A percentile compares a stretch with the other conserved stretches of the same genome.
These are phyloP conservation scores for Naganishia albida DNA, from an alignment of 1,284 basidiomycete species.

Conservation along the genomic window DNA sequence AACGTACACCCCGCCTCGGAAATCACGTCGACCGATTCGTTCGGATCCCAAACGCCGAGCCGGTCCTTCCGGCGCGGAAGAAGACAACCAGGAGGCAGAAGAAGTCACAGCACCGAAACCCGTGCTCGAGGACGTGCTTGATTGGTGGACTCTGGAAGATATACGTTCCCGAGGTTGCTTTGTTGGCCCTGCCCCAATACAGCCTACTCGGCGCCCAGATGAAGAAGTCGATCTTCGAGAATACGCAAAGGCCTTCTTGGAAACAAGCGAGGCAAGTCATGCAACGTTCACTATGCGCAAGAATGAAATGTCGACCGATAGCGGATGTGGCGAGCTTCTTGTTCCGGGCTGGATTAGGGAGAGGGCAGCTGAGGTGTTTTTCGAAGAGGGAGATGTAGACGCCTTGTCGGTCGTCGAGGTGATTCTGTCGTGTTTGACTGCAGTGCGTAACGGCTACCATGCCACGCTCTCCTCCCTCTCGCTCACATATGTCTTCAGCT, in stretches of 20 bases:
- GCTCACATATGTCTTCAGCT: conserved; percentile 58
- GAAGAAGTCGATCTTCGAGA: conserved; percentile 25
- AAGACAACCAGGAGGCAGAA: neutral
- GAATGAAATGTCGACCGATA: conserved; percentile 33
- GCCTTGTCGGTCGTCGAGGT: conserved; percentile 77
- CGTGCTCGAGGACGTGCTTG: conserved; percentile 1
- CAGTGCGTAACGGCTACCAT: conserved; percentile 61
- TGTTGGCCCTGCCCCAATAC: conserved; percentile 35
- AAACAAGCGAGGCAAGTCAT: conserved; percentile 1
- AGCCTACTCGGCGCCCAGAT: conserved; percentile 7
- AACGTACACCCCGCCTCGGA: conserved; percentile 73
- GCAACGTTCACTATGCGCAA: conserved; percentile 10
- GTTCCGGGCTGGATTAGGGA: conserved; percentile 95
- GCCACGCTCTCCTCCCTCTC: conserved; percentile 25
- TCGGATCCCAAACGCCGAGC: conserved; percentile 34
- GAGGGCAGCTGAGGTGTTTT: conserved; percentile 83
- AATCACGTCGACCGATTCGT: conserved; percentile 64
- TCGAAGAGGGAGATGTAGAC: conserved; percentile 81
- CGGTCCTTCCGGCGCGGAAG: conserved; percentile 1
- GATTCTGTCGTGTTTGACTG: conserved; percentile 72
- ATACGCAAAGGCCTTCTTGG: neutral
- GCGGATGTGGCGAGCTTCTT: neutral
- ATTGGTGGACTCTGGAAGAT: conserved; percentile 31
- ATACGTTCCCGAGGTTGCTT: conserved; percentile 50
- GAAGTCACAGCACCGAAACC: neutral